Evolutionary conservation across 257 asterid genomes (phyloP), one percentile per base, ranked within the genome.

Genomic region (Vinca minor): DNA sequence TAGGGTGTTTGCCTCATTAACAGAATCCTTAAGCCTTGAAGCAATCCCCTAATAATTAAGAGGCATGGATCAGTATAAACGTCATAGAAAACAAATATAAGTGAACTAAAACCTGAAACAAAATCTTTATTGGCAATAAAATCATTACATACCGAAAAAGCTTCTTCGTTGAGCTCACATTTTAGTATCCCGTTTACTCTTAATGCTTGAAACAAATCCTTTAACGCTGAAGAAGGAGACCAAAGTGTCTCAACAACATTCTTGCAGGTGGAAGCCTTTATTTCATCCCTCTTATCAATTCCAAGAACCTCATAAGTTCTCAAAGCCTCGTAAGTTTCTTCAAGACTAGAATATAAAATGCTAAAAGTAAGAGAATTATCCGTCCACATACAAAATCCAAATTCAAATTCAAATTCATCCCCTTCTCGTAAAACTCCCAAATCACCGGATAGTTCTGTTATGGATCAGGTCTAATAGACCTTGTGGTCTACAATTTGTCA

Each of bases 281-380:
- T 66, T 35, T 77, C 85, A 36, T 79, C 60, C 72, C 73, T 75
- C 74, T 82, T 74, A 45, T 82, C 87, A 79, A 89, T 79, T 67
- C 94, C 92, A 75, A 93, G 89, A 82, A 87, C 86, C 81, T 85
- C 84, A 62, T 84, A 84, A 18, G 96, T 85, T 72, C 87, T 80
- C 69, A 93, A 81, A 45, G 92, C 95, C 79, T 87, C 87, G 21
- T 84, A 93, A 26, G 94, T 70, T 66, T 83, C 89, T 81, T 93
- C 96, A 76, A 93, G 67, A 63, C 99, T 93, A 82, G 38, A 71
- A 71, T 76, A 49, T 4, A 23, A 18, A 39, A 28, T 3, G 29
- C 3, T 15, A 8, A 8, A 67, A 4, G 25, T 39, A 60, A 28
- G 5, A 60, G 15, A 10, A 32, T 1, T 2, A 10, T 48, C 54